These are phyloP conservation scores for Paramecium octaurelia DNA, from an alignment of 73 alveolate genomes.

Conservation along the genomic window DNA sequence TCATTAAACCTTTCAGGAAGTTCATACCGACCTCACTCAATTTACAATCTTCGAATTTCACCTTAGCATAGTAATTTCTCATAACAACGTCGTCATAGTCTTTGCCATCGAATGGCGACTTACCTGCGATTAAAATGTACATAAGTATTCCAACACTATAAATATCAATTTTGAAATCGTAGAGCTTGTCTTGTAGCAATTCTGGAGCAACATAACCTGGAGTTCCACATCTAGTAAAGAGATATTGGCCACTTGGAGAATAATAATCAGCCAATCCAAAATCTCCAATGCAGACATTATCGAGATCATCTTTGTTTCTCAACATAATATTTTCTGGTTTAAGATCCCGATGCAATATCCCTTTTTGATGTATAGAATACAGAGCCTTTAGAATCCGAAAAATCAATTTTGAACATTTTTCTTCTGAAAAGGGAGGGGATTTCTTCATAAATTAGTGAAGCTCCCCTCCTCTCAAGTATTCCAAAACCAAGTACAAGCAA, in stretches of 20 bases:
- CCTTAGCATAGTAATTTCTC: not conserved
- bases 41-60: not conserved
- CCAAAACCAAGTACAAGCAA: constrained; percentile 9
- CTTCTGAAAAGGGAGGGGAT: constrained; percentile 52
- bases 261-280: constrained; percentile 69
- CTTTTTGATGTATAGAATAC: constrained; percentile 70
- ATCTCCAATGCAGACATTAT: constrained; percentile 75
- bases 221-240: constrained; percentile 86
- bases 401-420: not conserved
- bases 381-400: constrained; percentile 8
- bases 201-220: constrained; percentile 98
- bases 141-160: constrained; percentile 56
- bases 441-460: not conserved
- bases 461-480: constrained; percentile 36
- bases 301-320: constrained; percentile 69
- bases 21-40: constrained; percentile 8
- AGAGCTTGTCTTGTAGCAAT: constrained; percentile 71
- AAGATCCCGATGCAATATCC: constrained; percentile 82
- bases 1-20: not conserved
- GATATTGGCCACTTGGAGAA: constrained; percentile 33
- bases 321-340: constrained; percentile 83
- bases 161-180: constrained; percentile 59
- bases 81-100: not conserved
- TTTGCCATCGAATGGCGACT: constrained; percentile 16
- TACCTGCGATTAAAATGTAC: constrained; percentile 34